Percentiles rank a stretch among this genome's conserved stretches.
Conservation (phyloP, 2,329 filamentous ascomycete species). For the Chaetothyriales sp. region DNA sequence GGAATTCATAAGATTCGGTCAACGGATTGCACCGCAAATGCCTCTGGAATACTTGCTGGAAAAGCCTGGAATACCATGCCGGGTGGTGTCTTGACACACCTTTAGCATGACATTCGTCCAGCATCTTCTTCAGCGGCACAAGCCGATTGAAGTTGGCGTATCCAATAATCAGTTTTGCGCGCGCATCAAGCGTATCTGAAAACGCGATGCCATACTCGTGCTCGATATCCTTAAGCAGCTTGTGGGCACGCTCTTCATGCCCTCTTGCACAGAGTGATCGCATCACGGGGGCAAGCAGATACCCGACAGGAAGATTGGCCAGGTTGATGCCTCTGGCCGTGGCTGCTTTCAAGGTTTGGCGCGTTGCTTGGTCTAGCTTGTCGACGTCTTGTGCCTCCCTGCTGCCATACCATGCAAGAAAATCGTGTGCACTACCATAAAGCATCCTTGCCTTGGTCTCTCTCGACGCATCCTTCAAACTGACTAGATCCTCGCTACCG, state of each 20-base stretch:
- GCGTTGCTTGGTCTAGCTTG: neutral
- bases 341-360: neutral
- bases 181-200: neutral
- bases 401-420: neutral
- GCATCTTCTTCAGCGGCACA: slow-evolving; percentile 14
- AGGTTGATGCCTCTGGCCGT: neutral
- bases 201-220: neutral
- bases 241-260: neutral
- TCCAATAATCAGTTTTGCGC: neutral
- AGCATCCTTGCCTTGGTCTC: neutral
- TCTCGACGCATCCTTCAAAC: neutral
- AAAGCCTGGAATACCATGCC: slow-evolving; percentile 4
- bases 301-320: neutral
- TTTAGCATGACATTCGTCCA: slow-evolving; percentile 25
- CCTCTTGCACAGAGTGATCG: neutral
- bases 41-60: slow-evolving; percentile 6
- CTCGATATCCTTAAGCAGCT: neutral
- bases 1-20: slow-evolving; percentile 5
- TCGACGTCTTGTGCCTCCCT: neutral
- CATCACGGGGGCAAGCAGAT: neutral
- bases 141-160: neutral
- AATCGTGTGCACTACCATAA: neutral
- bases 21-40: slow-evolving; percentile 3
- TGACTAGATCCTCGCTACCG: neutral
- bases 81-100: slow-evolving; percentile 19